Base-by-base conservation (phyloP, 768 basidiomycete species). In the Mycena latifolia region DNA sequence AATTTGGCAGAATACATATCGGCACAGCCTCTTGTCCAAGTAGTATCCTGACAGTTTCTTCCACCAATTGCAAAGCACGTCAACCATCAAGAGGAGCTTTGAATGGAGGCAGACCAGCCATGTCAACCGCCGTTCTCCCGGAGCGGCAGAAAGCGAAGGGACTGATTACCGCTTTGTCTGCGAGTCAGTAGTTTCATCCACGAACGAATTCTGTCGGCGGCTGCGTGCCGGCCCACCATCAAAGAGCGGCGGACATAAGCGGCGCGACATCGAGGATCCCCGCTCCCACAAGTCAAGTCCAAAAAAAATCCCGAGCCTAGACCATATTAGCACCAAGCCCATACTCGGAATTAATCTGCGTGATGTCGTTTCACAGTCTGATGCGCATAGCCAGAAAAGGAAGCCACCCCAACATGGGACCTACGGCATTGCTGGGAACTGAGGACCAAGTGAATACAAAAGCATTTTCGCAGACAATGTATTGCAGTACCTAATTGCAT, bases 21-120 rank as follows among this genome's bases (percentile, higher is more conserved):
- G 17, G 28, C 61, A 63, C 46, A 62, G 53, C 61, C 43, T 61
- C 50, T 41, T 51, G 58, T 55, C 61, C 46, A 35, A 50, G 41
- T 43, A 43, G 8, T n/a, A 31, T 39, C n/a, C 9, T 29, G 46
- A 46, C 48, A 60, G 31, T n/a, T 57, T 57, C 15, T 24, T 48
- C 28, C 31, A 5, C 5, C 10, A 45, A 48, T n/a, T 31, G 45
- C 18, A 27, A 43, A 22, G 15, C 47, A 27, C 22, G 57, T 39
- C 57, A 37, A 50, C 39, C 17, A 41, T 5, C 28, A 35, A 52
- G 43, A 51, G 39, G 27, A 43, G 39, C 9, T 17, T 14, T 43
- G 28, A 31, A 22, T 48, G 56, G 7, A 51, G 41, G 39, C 17
- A 56, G 24, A 46, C 17, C n/a, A 27, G 43, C 55, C 55, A n/a